These are phyloP conservation scores for Phytophthora boehmeriae DNA, from an alignment of 352 stramenopile genomes.

Conservation along the genomic window DNA sequence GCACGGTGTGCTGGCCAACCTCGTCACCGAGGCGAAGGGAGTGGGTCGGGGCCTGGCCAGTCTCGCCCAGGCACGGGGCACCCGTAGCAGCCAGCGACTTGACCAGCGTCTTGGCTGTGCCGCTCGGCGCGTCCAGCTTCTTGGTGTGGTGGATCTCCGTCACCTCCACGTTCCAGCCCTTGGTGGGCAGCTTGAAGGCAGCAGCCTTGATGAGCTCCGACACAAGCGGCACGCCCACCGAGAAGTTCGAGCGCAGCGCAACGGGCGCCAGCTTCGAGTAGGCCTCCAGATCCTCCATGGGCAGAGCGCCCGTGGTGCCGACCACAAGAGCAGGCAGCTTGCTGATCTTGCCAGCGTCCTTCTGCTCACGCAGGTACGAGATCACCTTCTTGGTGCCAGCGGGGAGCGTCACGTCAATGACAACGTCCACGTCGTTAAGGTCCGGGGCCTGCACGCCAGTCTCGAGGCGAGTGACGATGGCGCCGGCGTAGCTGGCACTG, in stretches of 20 bases:
- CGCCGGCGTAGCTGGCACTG: slow-evolving; percentile 54
- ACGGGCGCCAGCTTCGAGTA: slow-evolving; percentile 70
- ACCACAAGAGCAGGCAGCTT: slow-evolving; percentile 78
- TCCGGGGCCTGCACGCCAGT: slow-evolving; percentile 38
- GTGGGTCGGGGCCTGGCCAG: slow-evolving; percentile 56
- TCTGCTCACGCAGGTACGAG: slow-evolving; percentile 57
- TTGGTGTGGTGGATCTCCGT: slow-evolving; percentile 88
- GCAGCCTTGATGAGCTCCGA: slow-evolving; percentile 71
- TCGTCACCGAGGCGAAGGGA: slow-evolving; percentile 83
- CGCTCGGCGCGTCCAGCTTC: slow-evolving; percentile 84
- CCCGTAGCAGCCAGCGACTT: slow-evolving; percentile 70
- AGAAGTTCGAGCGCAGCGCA: slow-evolving; percentile 86
- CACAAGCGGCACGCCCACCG: slow-evolving; percentile 80
- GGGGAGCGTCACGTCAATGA: slow-evolving; percentile 82
- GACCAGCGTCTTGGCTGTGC: slow-evolving; percentile 80
- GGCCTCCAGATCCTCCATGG: slow-evolving; percentile 57
- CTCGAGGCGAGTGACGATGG: slow-evolving; percentile 64
- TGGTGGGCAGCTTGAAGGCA: slow-evolving; percentile 73
- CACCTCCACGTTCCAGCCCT: slow-evolving; percentile 85
- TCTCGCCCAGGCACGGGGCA: slow-evolving; percentile 52
- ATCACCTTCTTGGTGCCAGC: slow-evolving; percentile 73
- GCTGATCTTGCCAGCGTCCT: slow-evolving; percentile 67
- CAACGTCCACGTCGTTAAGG: slow-evolving; percentile 60
- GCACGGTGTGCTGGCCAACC: slow-evolving; percentile 83
- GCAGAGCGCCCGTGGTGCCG: slow-evolving; percentile 72